These are phyloP conservation scores for Taxillus chinensis DNA, from an alignment of 164 flowering plant species.

Conservation along the genomic window DNA sequence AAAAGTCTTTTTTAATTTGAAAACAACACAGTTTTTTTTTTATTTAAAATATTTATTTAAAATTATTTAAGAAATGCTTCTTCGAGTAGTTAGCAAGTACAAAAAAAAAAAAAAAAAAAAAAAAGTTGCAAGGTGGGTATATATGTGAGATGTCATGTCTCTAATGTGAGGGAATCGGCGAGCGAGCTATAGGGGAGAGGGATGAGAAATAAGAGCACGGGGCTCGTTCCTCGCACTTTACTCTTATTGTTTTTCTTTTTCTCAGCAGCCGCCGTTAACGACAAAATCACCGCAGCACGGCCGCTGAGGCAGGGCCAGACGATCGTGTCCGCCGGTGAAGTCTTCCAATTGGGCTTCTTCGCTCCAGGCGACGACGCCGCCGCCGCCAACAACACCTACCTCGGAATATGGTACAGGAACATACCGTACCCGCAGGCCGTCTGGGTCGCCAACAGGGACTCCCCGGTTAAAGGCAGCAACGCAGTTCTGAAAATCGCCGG, in stretches of 20 bases:
- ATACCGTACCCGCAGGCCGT: slow-evolving; percentile 4
- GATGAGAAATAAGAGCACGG: not conserved
- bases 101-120: not conserved
- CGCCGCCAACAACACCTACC: slow-evolving; percentile 18
- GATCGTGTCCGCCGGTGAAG: slow-evolving; percentile 20
- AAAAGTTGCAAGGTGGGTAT: not conserved
- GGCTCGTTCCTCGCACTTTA: slow-evolving; percentile 4
- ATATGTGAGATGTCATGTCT: no score
- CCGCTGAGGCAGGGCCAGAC: slow-evolving; percentile 13
- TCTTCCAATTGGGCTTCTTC: slow-evolving; percentile 41
- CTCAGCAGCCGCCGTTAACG: slow-evolving; percentile 6
- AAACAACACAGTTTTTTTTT: no score
- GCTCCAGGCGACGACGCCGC: not conserved
- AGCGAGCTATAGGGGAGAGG: not conserved
- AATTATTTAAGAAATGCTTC: no score
- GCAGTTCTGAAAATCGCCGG: not conserved
- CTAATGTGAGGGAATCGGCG: no score
- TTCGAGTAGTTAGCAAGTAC: no score
- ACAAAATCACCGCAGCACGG: slow-evolving; percentile 16
- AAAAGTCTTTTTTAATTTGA: no score
- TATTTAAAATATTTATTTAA: no score
- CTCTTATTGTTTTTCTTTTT: slow-evolving; percentile 7
- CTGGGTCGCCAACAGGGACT: slow-evolving; percentile 4
- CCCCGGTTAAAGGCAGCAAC: not conserved
- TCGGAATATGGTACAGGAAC: slow-evolving; percentile 39